Conservation (phyloP, 441 rosid species). For the Pelargonium exstipulatum region DNA sequence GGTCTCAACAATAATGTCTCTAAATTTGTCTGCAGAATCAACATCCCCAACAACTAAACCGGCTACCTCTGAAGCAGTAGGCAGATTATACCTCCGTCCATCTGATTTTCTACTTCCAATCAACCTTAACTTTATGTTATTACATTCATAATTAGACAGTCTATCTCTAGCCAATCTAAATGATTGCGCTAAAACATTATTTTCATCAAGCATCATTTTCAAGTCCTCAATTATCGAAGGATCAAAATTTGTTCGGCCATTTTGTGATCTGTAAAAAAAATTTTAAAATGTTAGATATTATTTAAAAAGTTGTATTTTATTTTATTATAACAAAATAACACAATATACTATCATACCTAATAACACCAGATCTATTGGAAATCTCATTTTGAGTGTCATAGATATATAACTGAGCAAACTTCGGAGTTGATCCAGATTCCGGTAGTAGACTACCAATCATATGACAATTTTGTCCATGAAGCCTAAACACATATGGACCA, state of each 20-base stretch:
- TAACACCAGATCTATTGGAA: background rate
- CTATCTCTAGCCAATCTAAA: conserved; percentile 23
- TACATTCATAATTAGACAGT: background rate
- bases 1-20: conserved; percentile 5
- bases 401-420: conserved; percentile 6
- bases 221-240: background rate
- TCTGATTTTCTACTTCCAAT: background rate
- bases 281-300: too few species aligned
- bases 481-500: background rate
- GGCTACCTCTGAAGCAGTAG: background rate
- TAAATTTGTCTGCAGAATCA: background rate
- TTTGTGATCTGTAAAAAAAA: too few species aligned
- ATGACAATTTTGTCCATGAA: conserved; percentile 1
- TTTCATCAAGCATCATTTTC: conserved; percentile 7
- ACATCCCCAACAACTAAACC: conserved; percentile 6
- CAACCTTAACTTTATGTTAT: background rate
- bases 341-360: background rate
- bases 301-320: too few species aligned
- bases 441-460: background rate
- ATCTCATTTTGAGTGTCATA: conserved; percentile 11
- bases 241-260: background rate
- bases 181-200: conserved; percentile 9
- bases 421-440: background rate
- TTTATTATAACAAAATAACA: background rate
- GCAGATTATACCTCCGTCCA: background rate